Conservation (phyloP, 192 early-diverging fungal species). For the Coemansia furcata region DNA sequence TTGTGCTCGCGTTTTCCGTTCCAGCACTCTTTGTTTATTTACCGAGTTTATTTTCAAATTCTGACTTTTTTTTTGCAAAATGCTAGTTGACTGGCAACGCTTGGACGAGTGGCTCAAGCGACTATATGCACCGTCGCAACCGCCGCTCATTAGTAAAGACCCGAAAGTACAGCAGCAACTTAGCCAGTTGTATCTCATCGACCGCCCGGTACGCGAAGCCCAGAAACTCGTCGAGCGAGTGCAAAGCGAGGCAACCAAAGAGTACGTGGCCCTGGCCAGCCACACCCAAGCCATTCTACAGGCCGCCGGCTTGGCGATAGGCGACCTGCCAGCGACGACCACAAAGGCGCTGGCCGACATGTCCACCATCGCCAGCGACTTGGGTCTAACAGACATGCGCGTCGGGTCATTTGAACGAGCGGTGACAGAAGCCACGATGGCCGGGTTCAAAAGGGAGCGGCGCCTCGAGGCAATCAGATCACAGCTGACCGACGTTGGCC, state of each 20-base stretch:
- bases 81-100: slow-evolving; percentile 10
- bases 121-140: slow-evolving; percentile 29
- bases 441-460: slow-evolving; percentile 10
- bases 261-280: slow-evolving; percentile 26
- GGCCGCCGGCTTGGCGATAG: slow-evolving; percentile 8
- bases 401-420: slow-evolving; percentile 35
- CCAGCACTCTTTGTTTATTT: neutral
- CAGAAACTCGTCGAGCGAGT: slow-evolving; percentile 5
- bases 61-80: neutral
- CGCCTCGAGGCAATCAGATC: neutral
- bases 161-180: slow-evolving; percentile 17
- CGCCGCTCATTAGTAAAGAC: slow-evolving; percentile 17
- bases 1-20: neutral
- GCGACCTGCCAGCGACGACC: slow-evolving; percentile 12
- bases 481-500: neutral
- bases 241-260: slow-evolving; percentile 24
- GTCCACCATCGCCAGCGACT: slow-evolving; percentile 11
- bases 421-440: slow-evolving; percentile 17
- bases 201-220: neutral
- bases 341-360: slow-evolving; percentile 23
- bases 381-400: slow-evolving; percentile 23
- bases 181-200: slow-evolving; percentile 9
- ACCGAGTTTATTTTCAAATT: neutral
- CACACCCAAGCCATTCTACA: slow-evolving; percentile 15
- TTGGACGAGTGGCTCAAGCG: slow-evolving; percentile 30